Conservation (phyloP, 441 rosid species). For the Theobroma grandiflorum region DNA sequence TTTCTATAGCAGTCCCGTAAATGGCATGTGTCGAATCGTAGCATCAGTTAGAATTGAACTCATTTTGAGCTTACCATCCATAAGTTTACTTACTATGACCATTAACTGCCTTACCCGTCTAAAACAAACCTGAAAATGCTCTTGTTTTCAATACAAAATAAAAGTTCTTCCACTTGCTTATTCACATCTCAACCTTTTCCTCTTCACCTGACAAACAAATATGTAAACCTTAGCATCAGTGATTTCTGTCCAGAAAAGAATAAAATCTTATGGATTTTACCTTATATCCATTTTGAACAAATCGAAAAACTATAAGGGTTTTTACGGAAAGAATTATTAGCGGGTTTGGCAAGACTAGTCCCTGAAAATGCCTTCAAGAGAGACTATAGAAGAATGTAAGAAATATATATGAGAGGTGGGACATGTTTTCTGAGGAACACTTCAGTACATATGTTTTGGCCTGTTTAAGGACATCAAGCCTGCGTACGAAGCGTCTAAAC, state of each 20-base stretch:
- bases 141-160: neutral
- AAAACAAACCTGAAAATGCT: neutral
- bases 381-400: slow-evolving; percentile 32
- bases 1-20: too few relatives aligned
- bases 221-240: neutral
- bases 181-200: neutral
- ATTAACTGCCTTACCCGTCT: too few relatives aligned
- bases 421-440: slow-evolving; percentile 36
- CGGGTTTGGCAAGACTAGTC: slow-evolving; percentile 31
- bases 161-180: too few relatives aligned
- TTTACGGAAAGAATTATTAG: slow-evolving; percentile 45
- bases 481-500: slow-evolving; percentile 33
- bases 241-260: slow-evolving; percentile 18
- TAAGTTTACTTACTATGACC: too few relatives aligned
- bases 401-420: slow-evolving; percentile 8
- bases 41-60: neutral
- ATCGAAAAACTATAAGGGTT: slow-evolving; percentile 39
- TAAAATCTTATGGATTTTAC: slow-evolving; percentile 25
- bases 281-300: neutral
- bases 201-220: neutral
- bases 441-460: slow-evolving; percentile 39
- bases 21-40: neutral
- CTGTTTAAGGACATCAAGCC: slow-evolving; percentile 24
- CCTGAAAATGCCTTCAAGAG: slow-evolving; percentile 35
- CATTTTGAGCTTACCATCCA: too few relatives aligned